Evolutionary conservation across 208 protist genomes (phyloP), one percentile per base, ranked within the genome.

Genomic region (Tritrichomonas musculus): DNA sequence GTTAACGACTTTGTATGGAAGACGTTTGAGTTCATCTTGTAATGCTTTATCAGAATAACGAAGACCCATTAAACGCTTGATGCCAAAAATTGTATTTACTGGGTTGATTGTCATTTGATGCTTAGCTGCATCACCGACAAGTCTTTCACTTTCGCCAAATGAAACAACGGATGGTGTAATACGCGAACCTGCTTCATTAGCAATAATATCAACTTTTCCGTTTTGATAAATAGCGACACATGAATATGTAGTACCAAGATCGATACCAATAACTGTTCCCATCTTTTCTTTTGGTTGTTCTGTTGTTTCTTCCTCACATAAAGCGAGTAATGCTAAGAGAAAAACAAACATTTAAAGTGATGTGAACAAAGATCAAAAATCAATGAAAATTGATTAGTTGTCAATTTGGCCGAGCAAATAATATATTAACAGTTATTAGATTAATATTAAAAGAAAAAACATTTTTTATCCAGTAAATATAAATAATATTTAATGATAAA

Each of bases 131-230:
- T 99, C 98, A 92, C 98, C 94, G 93, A 95, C 93, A 33, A 96
- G 93, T 25, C 95, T 77, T 92, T 96, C 94, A 49, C 44, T 80
- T 41, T 94, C 97, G 92, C 97, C 98, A 96, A 99, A 99, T 27
- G 98, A 98, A 41, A 99, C 98, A 88, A 97, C 98, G 5, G 98
- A n/a, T n/a, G n/a, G n/a, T n/a, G n/a, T n/a, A n/a, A n/a, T n/a
- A n/a, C n/a, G n/a, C n/a, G n/a, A n/a, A n/a, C n/a, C n/a, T n/a
- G n/a, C n/a, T n/a, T n/a, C n/a, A n/a, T n/a, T n/a, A n/a, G n/a
- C n/a, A n/a, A n/a, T n/a, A n/a, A n/a, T n/a, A n/a, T n/a, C n/a
- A n/a, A n/a, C n/a, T n/a, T n/a, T n/a, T n/a, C n/a, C 99, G 75
- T 96, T 95, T 92, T 95, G 93, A 69, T 75, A 96, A 44, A 96